Base-by-base conservation (phyloP, 106 monocot genomes). In the Apostasia shenzhenica region DNA sequence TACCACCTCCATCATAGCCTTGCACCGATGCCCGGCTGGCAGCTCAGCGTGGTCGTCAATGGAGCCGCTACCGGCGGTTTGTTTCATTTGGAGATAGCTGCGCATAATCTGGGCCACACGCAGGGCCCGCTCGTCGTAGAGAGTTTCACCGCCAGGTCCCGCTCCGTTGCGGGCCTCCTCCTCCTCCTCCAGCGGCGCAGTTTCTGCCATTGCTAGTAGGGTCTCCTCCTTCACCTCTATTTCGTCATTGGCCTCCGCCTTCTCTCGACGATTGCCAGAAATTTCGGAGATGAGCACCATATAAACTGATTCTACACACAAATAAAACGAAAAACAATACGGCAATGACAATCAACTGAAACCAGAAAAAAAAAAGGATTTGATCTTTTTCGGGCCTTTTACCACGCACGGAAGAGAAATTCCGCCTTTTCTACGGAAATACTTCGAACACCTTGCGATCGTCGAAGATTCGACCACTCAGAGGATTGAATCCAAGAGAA, bases 1-100 rank as follows among this genome's bases (percentile, higher is more conserved):
- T 44, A 85, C 85, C 37, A 79, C 81, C 64, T 82, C 85, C 81
- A 85, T 75, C 81, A 82, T 79, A 38, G 79, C 81, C 69, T 70
- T 75, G 71, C 85, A 85, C 44, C 81, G 71, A 41, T 79, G 76
- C 1, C 12, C 70, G 4, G 59, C 26, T 0, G 2, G n/a, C 53
- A 2, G 12, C 55, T 43, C 53, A 57, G n/a, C 73, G 26, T 39
- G 38, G 52, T 53, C 66, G 43, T 26, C 26, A 26, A 26, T 26
- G 26, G 26, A 26, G 26, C 3, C 53, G 9, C 55, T 2, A 39
- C 9, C 58, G 39, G 14, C 47, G 11, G 54, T 45, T 39, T 76
- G 61, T 14, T 49, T 69, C 69, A 63, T 76, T 10, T 63, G 45
- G 67, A 71, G 67, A 57, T 72, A 76, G 60, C 38, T 83, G 41